Evolutionary conservation across 805 yeast genomes (phyloP).

Genomic region (Ogataea sp.): DNA sequence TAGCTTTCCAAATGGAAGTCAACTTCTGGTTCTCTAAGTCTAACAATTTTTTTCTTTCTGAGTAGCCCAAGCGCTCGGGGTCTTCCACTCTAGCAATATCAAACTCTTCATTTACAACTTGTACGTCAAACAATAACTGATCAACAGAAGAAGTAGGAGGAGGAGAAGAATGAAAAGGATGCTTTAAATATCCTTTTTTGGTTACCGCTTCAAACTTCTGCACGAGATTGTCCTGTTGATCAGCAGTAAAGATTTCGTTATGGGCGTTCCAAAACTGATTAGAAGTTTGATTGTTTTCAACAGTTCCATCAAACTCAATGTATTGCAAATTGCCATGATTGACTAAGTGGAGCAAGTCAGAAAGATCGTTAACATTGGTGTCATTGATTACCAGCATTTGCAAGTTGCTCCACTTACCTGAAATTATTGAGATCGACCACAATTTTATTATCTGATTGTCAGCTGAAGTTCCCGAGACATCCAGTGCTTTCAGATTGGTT

Average conservation of each 20-base stretch:
- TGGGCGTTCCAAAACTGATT: too few species aligned
- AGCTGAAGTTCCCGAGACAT: slow-evolving; percentile 4
- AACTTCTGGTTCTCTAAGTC: not conserved
- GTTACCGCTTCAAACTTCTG: too few species aligned
- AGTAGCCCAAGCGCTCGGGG: too few species aligned
- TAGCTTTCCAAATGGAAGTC: not conserved
- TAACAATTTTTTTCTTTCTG: too few species aligned
- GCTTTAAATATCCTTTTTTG: too few species aligned
- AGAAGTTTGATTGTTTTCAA: too few species aligned
- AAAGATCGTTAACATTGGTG: not conserved
- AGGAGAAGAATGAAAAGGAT: not conserved
- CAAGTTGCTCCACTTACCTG: slow-evolving; percentile 16
- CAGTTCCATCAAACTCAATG: not conserved
- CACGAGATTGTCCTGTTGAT: too few species aligned
- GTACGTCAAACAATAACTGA: not conserved
- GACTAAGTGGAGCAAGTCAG: too few species aligned
- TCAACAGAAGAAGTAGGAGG: not conserved
- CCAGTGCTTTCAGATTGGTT: slow-evolving; percentile 1
- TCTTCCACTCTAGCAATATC: not conserved
- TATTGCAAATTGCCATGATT: not conserved
- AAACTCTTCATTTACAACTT: not conserved
- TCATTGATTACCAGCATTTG: not conserved
- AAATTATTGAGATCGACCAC: slow-evolving; percentile 18
- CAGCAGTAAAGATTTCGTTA: too few species aligned
- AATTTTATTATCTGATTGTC: slow-evolving; percentile 13